These are phyloP conservation scores for Dryadomyces quercivorus DNA, from an alignment of 2,329 filamentous ascomycete species.

Conservation along the genomic window DNA sequence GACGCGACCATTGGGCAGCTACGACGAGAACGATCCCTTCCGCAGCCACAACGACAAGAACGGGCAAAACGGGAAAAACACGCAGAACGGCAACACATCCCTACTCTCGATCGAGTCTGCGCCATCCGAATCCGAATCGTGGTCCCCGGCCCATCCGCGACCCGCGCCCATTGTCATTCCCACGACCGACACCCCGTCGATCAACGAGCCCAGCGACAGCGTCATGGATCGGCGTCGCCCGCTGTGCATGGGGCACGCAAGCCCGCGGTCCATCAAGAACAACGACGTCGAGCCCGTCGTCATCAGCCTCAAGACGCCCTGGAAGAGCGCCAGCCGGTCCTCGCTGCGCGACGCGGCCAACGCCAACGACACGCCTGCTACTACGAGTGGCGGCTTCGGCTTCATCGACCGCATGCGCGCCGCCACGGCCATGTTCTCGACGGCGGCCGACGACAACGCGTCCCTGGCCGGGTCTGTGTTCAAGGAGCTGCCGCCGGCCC, in stretches of 20 bases:
- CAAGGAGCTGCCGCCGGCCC: slow-evolving; percentile 50
- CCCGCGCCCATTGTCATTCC: slow-evolving; percentile 1
- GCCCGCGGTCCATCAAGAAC: slow-evolving; percentile 5
- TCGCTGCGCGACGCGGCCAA: slow-evolving; percentile 9
- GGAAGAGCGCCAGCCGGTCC: slow-evolving; percentile 14
- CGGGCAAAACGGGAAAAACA: no score
- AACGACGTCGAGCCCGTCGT: slow-evolving; percentile 16
- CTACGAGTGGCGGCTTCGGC: no score
- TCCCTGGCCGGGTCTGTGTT: slow-evolving; percentile 22
- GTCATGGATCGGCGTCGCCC: slow-evolving; percentile 28
- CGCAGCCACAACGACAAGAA: slow-evolving; percentile 16
- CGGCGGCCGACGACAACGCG: not conserved
- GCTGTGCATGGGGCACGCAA: slow-evolving; percentile 15
- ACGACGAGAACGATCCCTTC: slow-evolving; percentile 12
- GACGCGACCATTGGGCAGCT: slow-evolving; percentile 7
- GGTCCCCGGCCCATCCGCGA: not conserved
- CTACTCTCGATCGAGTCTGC: no score
- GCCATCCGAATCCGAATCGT: no score
- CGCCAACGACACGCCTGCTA: slow-evolving; percentile 5
- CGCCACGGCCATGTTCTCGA: no score
- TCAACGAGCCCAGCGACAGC: slow-evolving; percentile 12
- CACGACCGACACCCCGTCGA: no score
- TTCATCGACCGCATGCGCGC: no score
- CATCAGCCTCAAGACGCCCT: slow-evolving; percentile 22
- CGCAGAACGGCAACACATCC: no score